Evolutionary conservation across 2,329 filamentous ascomycete genomes (phyloP), one percentile per base, ranked within the genome.

Genomic region (Fusarium pseudograminearum): DNA sequence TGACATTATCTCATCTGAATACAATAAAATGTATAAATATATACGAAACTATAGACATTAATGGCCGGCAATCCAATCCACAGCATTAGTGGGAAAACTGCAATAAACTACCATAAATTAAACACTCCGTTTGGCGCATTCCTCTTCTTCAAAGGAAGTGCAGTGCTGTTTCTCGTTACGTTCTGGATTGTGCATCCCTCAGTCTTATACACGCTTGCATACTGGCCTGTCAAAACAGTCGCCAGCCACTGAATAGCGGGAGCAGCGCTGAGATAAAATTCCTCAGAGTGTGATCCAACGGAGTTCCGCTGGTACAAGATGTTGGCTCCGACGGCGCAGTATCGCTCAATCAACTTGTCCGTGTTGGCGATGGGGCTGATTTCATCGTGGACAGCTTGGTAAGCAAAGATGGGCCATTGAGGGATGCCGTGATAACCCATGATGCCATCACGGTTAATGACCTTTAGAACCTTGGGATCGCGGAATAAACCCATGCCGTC

Each of bases 371-470:
- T 50, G 0, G 61, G 64, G 47, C 71, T 74, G 20, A 75, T 60
- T 18, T 74, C 73, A 4, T 74, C 73, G 0, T 66, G 16, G 5
- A 75, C 30, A 3, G 65, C 50, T 28, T 75, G 68, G 55, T 74
- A 75, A 0, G 57, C 73, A 15, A 75, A 75, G 7, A 75, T 56
- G 0, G 73, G 73, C 65, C 70, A 68, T 12, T 60, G 61, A 1
- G 73, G 73, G 2, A 75, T 65, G 1, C 73, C 73, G 8, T 74
- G 73, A 3, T 71, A 74, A 3, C 73, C 73, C 73, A 74, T 75
- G 0, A 75, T 64, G 0, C 73, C 73, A 14, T 74, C 73, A 0
- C 55, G 46, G 38, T 75, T 68, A 26, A 75, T 40, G 7, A 67
- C 30, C 10, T 18, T 16, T 1, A 16, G 3, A 1, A 73, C 9